These are phyloP conservation scores for Solanum okadae DNA, from an alignment of 257 asterid species.

Conservation along the genomic window DNA sequence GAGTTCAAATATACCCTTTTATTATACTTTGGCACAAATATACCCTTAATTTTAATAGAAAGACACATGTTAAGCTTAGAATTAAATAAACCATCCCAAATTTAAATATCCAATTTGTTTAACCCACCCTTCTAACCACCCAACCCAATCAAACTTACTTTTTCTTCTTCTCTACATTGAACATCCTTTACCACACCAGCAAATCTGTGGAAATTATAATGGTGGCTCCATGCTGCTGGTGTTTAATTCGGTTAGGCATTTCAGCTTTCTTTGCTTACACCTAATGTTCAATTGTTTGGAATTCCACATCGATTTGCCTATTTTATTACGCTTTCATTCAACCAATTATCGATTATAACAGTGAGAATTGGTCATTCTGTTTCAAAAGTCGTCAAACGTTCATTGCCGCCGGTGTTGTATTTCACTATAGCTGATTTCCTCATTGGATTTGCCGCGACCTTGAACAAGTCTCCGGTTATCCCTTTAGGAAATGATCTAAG, in stretches of 20 bases:
- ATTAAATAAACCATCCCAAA: too few species aligned
- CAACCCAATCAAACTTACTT: too few species aligned
- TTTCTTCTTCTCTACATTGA: slow-evolving; percentile 9
- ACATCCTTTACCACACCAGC: neutral
- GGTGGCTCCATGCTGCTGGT: slow-evolving; percentile 83
- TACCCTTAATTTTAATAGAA: too few species aligned
- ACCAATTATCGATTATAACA: slow-evolving; percentile 77
- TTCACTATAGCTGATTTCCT: slow-evolving; percentile 4
- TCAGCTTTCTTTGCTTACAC: too few species aligned
- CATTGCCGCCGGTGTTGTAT: slow-evolving; percentile 56
- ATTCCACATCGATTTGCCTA: too few species aligned
- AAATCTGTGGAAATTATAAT: slow-evolving; percentile 31
- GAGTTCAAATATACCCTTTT: too few species aligned
- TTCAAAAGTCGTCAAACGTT: slow-evolving; percentile 80
- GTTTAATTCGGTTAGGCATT: slow-evolving; percentile 71
- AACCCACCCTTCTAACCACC: too few species aligned
- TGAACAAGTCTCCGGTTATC: slow-evolving; percentile 45
- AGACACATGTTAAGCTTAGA: too few species aligned
- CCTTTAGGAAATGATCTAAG: slow-evolving; percentile 1
- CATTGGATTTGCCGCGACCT: neutral
- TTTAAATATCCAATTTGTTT: too few species aligned
- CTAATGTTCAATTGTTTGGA: too few species aligned
- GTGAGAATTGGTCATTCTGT: slow-evolving; percentile 53
- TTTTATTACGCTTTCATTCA: slow-evolving; percentile 23
- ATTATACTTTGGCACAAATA: too few species aligned